Evolutionary conservation across 2,329 filamentous ascomycete species (phyloP).

Genomic region (Didymosphaeria variabile): DNA sequence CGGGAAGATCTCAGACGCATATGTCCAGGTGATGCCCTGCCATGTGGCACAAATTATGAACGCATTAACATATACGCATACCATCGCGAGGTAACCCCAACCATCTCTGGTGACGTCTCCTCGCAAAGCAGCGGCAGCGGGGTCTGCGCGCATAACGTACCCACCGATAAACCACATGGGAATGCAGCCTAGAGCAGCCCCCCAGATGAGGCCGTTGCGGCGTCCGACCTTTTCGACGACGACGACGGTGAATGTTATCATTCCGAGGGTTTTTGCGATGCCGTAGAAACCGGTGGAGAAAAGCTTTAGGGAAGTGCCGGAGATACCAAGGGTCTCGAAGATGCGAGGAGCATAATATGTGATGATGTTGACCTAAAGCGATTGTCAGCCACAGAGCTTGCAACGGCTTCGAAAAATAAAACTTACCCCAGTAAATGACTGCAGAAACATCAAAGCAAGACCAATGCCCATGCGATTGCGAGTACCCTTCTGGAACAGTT

Average conservation of each 20-base stretch:
- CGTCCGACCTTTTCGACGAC: conserved; percentile 53
- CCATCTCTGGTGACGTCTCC: conserved; percentile 56
- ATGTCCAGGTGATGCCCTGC: conserved; percentile 55
- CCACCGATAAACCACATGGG: conserved; percentile 63
- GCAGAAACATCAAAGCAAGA: conserved; percentile 50
- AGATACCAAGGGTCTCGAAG: conserved; percentile 57
- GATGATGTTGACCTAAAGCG: conserved; percentile 44
- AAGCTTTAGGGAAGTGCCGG: conserved; percentile 50
- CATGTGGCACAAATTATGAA: conserved; percentile 61
- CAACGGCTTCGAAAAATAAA: neutral
- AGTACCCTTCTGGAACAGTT: conserved; percentile 51
- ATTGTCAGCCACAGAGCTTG: conserved; percentile 16
- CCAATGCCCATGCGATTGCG: conserved; percentile 51
- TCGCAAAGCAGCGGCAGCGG: conserved; percentile 53
- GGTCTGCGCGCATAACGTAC: conserved; percentile 63
- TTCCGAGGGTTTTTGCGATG: conserved; percentile 50
- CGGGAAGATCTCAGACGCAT: conserved; percentile 60
- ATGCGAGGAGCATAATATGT: conserved; percentile 50
- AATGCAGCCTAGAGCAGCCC: conserved; percentile 58
- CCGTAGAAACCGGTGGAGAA: conserved; percentile 64
- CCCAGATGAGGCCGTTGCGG: conserved; percentile 56
- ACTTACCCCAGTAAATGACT: conserved; percentile 46
- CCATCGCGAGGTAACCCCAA: conserved; percentile 63
- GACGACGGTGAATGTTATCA: conserved; percentile 51
- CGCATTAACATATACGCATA: conserved; percentile 64